Percentiles rank a stretch among this genome's conserved stretches.
Evolutionary conservation across 768 basidiomycete species (phyloP).

Genomic region (Pleurotus salmoneostramineus): DNA sequence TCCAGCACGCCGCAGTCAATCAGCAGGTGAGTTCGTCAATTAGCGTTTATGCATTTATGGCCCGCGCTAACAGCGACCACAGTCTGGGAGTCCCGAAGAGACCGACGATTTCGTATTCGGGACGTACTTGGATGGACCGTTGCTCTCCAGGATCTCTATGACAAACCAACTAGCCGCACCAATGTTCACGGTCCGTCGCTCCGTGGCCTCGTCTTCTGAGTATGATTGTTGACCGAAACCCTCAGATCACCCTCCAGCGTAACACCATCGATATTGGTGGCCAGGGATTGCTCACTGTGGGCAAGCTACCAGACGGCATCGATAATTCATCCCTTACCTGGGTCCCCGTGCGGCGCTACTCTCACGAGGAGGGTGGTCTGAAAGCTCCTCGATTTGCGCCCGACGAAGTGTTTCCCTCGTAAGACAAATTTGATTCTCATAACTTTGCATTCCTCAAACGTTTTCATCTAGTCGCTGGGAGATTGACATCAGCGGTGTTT

Average conservation of each 20-base stretch:
- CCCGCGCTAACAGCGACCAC: conserved; percentile 3
- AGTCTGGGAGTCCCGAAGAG: conserved; percentile 14
- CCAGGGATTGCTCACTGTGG: conserved; percentile 56
- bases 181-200: conserved; percentile 40
- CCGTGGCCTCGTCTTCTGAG: neutral
- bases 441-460: neutral
- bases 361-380: conserved; percentile 50
- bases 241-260: conserved; percentile 51
- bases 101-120: conserved; percentile 33
- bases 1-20: conserved; percentile 15
- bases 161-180: conserved; percentile 37
- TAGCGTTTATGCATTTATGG: neutral
- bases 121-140: conserved; percentile 36
- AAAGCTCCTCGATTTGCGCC: conserved; percentile 48
- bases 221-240: neutral
- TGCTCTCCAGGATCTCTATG: conserved; percentile 43
- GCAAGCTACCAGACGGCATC: conserved; percentile 54
- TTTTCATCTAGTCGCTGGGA: conserved; percentile 48
- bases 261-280: conserved; percentile 56
- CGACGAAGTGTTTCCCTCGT: conserved; percentile 43
- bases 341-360: conserved; percentile 62
- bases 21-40: conserved; percentile 14
- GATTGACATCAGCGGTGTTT: conserved; percentile 62
- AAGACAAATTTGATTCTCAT: neutral
- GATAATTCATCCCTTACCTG: conserved; percentile 57